Base-by-base conservation (phyloP, 179 eudicot species). In the Camellia oleifera region DNA sequence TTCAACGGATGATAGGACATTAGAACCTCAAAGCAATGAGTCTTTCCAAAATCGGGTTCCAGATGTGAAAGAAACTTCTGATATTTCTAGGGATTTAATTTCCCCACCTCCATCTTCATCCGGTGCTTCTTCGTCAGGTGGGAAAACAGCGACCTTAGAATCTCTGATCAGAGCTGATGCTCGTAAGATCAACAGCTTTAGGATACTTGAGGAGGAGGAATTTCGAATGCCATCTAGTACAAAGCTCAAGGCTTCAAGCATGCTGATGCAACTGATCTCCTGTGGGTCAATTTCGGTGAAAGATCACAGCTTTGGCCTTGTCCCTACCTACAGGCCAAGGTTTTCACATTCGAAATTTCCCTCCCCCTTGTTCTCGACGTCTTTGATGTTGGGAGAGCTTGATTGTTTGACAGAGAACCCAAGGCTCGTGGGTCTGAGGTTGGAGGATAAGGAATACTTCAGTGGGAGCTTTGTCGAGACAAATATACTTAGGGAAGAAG, bases 281-380 rank as follows among this genome's bases (percentile, higher is more conserved):
- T 95, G 98, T 84, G 98, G 98, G 76, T 93, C 97, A 69, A 81
- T 93, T 73, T 86, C 97, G 3, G 98, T 93, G 66, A 95, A 95
- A 84, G 97, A 93, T 88, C 94, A 93, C 83, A 89, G 89, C 82
- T 92, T 95, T 81, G 97, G 97, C 26, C 76, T 93, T 18, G 89
- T 90, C 63, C 96, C 93, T 67, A 85, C 86, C 54, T 93, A 91
- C 82, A 90, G 90, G 80, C 97, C 98, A 1, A 84, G 88, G 58
- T 88, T 94, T 82, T 88, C 92, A 62, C 83, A 88, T 76, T 84
- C 93, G 23, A 93, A 90, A 77, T 93, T 88, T 83, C 92, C 92
- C 5, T 93, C 94, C 20, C 92, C 96, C 26, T 84, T 93, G 77
- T 94, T 91, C 85, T 93, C 98, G 7, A 88, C 91, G 72, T 90